phyloP scores from a whole-genome alignment of 179 eudicot species.

The Nepenthes alata region DNA sequence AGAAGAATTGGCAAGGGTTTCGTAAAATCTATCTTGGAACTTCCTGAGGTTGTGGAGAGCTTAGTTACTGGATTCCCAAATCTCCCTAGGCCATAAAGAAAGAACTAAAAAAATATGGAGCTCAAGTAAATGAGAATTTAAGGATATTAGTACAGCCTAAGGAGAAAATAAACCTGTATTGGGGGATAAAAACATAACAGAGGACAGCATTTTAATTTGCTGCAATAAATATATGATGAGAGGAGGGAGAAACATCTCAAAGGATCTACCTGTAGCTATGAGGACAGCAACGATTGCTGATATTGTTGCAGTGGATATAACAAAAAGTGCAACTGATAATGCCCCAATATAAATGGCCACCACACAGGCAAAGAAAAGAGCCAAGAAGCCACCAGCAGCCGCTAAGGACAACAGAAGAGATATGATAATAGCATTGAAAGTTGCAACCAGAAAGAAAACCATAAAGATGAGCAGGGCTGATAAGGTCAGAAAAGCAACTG shows the following conservation, averaged over 20 bases:
- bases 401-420: conserved; percentile 73
- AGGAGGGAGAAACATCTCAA: neutral
- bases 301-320: conserved; percentile 53
- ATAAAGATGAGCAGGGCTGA: conserved; percentile 54
- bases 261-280: conserved; percentile 42
- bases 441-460: conserved; percentile 77
- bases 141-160: too few relatives aligned
- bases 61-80: too few relatives aligned
- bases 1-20: too few relatives aligned
- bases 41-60: too few relatives aligned
- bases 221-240: too few relatives aligned
- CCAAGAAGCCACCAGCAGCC: conserved; percentile 85
- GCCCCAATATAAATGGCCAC: conserved; percentile 66
- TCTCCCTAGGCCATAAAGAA: too few relatives aligned
- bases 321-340: conserved; percentile 56
- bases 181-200: too few relatives aligned
- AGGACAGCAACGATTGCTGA: conserved; percentile 44
- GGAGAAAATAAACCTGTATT: too few relatives aligned
- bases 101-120: too few relatives aligned
- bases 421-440: conserved; percentile 58
- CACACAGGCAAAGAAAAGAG: conserved; percentile 70
- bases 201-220: too few relatives aligned
- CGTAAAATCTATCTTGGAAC: too few relatives aligned
- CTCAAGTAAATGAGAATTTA: too few relatives aligned
- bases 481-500: conserved; percentile 46